A percentile compares a stretch with the other conserved stretches of the same genome.
phyloP scores from a whole-genome alignment of 2,329 filamentous ascomycete genomes.

The Ascosphaera apis region DNA sequence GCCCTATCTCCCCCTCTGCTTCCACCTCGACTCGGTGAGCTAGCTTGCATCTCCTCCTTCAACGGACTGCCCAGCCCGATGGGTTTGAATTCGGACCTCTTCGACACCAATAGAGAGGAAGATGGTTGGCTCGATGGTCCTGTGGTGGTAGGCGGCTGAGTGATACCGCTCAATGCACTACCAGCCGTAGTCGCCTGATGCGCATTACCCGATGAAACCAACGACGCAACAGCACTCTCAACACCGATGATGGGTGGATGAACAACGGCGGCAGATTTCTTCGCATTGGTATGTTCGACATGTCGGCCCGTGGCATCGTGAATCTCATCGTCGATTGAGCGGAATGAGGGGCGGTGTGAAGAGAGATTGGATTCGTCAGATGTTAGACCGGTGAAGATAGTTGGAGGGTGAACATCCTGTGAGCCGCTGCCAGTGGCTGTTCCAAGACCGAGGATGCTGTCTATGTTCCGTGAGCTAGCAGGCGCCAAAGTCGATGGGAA shows the following conservation, averaged over 20 bases:
- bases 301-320: conserved; percentile 42
- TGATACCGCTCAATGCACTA: neutral
- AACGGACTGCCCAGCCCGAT: neutral
- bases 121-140: too few species aligned
- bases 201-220: conserved; percentile 15
- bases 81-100: neutral
- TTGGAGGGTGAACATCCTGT: conserved; percentile 14
- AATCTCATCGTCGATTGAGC: conserved; percentile 19
- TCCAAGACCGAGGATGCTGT: conserved; percentile 17
- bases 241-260: conserved; percentile 32
- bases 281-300: conserved; percentile 34
- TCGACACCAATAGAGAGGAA: neutral
- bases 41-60: neutral
- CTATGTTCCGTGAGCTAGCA: neutral
- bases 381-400: conserved; percentile 14
- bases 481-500: neutral
- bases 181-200: neutral
- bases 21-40: neutral
- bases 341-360: conserved; percentile 5
- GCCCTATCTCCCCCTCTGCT: neutral
- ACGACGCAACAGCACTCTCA: conserved; percentile 75
- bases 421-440: conserved; percentile 20
- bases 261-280: neutral
- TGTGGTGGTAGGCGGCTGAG: neutral
- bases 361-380: conserved; percentile 18